Evolutionary conservation across 345 rosid genomes (phyloP).

Genomic region (Populus pruinosa): DNA sequence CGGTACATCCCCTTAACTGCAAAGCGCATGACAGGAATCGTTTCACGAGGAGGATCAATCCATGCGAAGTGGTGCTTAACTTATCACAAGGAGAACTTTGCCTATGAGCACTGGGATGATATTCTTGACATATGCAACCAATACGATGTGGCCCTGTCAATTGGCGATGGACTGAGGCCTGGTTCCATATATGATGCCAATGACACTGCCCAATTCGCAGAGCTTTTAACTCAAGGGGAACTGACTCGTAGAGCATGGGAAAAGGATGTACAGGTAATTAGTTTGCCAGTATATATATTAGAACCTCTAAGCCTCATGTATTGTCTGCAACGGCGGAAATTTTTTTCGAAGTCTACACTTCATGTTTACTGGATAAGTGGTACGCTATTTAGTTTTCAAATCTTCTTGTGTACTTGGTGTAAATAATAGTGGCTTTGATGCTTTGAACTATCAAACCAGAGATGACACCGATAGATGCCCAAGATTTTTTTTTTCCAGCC

Average conservation of each 20-base stretch:
- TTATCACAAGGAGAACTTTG: constrained; percentile 94
- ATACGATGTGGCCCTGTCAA: constrained; percentile 90
- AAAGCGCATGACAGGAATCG: constrained; percentile 94
- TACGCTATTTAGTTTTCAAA: background rate
- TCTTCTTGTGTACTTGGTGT: background rate
- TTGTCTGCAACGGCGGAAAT: background rate
- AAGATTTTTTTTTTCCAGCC: background rate
- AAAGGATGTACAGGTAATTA: constrained; percentile 87
- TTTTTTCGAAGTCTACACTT: background rate
- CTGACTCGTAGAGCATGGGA: constrained; percentile 97
- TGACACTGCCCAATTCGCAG: constrained; percentile 97
- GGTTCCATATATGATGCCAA: constrained; percentile 99
- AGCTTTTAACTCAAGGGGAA: constrained; percentile 98
- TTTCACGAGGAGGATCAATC: constrained; percentile 96
- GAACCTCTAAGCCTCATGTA: background rate
- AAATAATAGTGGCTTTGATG: background rate
- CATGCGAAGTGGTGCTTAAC: constrained; percentile 99
- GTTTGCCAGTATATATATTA: background rate
- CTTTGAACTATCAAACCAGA: background rate
- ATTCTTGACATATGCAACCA: constrained; percentile 94
- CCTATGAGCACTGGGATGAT: constrained; percentile 98
- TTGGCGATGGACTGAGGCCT: constrained; percentile 95
- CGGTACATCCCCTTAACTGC: constrained; percentile 93
- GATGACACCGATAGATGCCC: background rate
- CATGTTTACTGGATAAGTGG: background rate